These are phyloP conservation scores for Aspergillus funiculosus DNA, from an alignment of 495 filamentous ascomycete genomes.

Conservation along the genomic window DNA sequence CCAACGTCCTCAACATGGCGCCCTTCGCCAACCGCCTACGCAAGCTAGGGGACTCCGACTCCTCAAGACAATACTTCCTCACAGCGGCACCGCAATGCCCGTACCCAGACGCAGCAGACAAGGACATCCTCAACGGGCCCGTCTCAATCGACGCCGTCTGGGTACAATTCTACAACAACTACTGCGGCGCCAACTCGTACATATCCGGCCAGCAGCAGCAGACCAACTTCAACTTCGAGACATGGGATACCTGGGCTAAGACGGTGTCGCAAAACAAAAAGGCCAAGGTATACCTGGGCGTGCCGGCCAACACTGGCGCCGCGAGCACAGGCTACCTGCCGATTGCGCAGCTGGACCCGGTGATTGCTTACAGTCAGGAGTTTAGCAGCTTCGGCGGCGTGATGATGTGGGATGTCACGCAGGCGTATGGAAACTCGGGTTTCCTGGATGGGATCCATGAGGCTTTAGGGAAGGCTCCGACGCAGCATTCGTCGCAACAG, in stretches of 20 bases:
- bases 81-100: conserved; percentile 65
- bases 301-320: conserved; percentile 53
- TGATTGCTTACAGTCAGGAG: conserved; percentile 47
- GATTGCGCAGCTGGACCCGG: conserved; percentile 36
- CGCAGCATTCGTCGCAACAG: background rate
- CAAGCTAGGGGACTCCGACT: conserved; percentile 45
- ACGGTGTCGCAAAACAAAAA: conserved; percentile 52
- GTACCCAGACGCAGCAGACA: conserved; percentile 56
- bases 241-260: conserved; percentile 69
- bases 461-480: conserved; percentile 15
- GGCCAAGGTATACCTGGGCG: conserved; percentile 61
- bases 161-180: conserved; percentile 75
- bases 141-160: conserved; percentile 59
- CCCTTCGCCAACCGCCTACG: conserved; percentile 53
- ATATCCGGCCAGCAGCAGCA: conserved; percentile 37
- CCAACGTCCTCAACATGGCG: conserved; percentile 42
- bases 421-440: conserved; percentile 54
- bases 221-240: conserved; percentile 60
- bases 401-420: conserved; percentile 67
- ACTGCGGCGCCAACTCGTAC: conserved; percentile 56
- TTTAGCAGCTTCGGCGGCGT: conserved; percentile 62
- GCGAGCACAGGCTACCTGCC: conserved; percentile 56
- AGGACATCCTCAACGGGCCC: conserved; percentile 48
- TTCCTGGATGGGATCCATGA: conserved; percentile 45
- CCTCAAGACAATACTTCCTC: conserved; percentile 51